Conservation (phyloP, 2,329 filamentous ascomycete genomes). For the Capronia coronata region DNA sequence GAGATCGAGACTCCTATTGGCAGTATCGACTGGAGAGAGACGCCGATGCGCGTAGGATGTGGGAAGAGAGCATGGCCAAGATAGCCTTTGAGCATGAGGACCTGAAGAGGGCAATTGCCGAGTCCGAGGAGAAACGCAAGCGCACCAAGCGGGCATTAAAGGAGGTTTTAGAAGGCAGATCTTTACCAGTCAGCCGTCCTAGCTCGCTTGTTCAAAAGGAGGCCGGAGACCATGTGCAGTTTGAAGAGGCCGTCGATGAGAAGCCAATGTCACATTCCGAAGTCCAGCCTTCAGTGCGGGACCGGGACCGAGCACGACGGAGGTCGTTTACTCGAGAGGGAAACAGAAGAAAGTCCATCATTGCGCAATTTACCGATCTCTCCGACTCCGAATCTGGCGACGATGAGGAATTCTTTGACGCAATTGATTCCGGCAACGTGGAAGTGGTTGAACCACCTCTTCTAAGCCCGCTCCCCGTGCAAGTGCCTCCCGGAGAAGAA, state of each 20-base stretch:
- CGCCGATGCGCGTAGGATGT: conserved; percentile 84
- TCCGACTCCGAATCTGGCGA: conserved; percentile 72
- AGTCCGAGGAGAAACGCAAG: conserved; percentile 84
- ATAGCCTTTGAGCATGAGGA: conserved; percentile 93
- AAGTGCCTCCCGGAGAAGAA: conserved; percentile 30
- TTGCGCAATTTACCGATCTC: conserved; percentile 65
- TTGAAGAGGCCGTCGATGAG: conserved; percentile 35
- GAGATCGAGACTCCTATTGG: conserved; percentile 94
- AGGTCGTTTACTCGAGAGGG: conserved; percentile 34
- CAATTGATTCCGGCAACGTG: conserved; percentile 86
- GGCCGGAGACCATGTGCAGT: conserved; percentile 26
- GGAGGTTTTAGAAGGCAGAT: conserved; percentile 65
- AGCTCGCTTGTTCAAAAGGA: conserved; percentile 29
- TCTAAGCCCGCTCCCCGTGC: conserved; percentile 30
- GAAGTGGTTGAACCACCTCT: conserved; percentile 59
- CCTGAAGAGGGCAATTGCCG: conserved; percentile 76
- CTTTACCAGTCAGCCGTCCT: conserved; percentile 37
- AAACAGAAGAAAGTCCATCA: conserved; percentile 55
- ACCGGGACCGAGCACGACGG: conserved; percentile 19
- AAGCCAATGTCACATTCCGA: conserved; percentile 36
- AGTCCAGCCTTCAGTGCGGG: conserved; percentile 26
- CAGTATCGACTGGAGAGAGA: conserved; percentile 90
- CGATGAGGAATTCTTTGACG: conserved; percentile 94
- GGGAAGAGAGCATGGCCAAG: conserved; percentile 98
- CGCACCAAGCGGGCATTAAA: conserved; percentile 82